Base-by-base conservation (phyloP, 2,329 filamentous ascomycete species). In the Beauveria bassiana region DNA sequence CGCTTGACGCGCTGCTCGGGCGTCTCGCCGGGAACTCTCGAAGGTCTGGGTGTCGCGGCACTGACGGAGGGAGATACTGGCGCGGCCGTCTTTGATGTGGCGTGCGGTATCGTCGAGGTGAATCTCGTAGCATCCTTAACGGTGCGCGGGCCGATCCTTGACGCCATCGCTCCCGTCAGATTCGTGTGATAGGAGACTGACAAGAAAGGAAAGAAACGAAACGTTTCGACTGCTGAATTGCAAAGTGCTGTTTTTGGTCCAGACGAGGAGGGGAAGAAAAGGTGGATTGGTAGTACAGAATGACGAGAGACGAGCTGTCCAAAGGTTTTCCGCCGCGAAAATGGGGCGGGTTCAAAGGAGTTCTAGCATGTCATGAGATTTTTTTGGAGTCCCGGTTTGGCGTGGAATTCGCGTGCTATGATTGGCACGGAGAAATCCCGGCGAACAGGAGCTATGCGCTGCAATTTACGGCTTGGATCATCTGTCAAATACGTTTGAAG, bases 101-200 rank as follows among this genome's bases (percentile, higher is more conserved):
- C 89, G 75, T 91, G 89, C 58, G 77, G 77, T 62, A 77, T 76
- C 62, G 76, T 78, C 61, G 77, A 78, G 42, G 77, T 79, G 72
- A 79, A 95, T 71, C 89, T 87, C 69, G 90, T 95, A 67, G 90
- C 90, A 73, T 93, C 90, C 68, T 84, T 85, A 72, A 89, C 86
- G 76, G 85, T 90, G 71, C 88, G 87, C 64, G 88, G 81, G 66
- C 77, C 78, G 50, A 78, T 74, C 67, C 73, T 72, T 40, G 74
- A 74, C 61, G 74, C 73, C 77, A 78, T 79, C 68, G 63, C 63
- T 62, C 46, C 49, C 26, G 53, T 28, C 38, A 18, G 22, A n/a
- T 26, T 45, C 16, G 34, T 52, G 16, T 55, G 6, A 28, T 47
- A 10, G 51, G 10, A 20, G 20, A 26, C 5, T 16, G 3, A 22